phyloP scores from a whole-genome alignment of 225 moss, liverwort and hornwort species.

The Physcomitrellopsis africana region DNA sequence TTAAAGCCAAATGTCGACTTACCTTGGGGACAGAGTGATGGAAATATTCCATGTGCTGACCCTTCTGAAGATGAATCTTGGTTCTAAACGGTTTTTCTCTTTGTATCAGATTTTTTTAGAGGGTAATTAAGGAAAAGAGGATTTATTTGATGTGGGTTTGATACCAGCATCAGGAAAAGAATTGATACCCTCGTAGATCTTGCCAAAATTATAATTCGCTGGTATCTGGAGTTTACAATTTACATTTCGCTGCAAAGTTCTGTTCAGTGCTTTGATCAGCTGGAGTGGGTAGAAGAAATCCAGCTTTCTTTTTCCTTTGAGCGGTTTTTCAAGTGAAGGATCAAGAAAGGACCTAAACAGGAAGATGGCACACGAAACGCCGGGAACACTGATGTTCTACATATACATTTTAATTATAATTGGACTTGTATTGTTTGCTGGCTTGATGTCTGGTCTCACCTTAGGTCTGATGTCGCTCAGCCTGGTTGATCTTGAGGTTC shows the following conservation, averaged over 20 bases:
- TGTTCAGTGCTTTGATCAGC: slow-evolving; percentile 3
- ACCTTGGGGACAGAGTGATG: slow-evolving; percentile 56
- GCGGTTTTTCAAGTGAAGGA: slow-evolving; percentile 20
- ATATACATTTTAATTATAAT: slow-evolving; percentile 46
- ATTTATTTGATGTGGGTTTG: slow-evolving; percentile 42
- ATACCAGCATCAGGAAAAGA: slow-evolving; percentile 17
- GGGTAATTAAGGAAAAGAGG: slow-evolving; percentile 52
- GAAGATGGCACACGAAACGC: slow-evolving; percentile 51
- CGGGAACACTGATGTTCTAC: slow-evolving; percentile 55
- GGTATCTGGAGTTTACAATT: slow-evolving; percentile 12
- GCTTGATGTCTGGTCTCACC: slow-evolving; percentile 60
- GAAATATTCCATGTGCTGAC: slow-evolving; percentile 49
- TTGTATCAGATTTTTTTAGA: slow-evolving; percentile 54
- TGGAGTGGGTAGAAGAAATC: slow-evolving; percentile 15
- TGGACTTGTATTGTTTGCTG: slow-evolving; percentile 57
- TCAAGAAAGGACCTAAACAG: slow-evolving; percentile 20
- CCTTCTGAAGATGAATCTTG: slow-evolving; percentile 51
- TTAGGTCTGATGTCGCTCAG: slow-evolving; percentile 63
- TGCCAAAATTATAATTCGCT: slow-evolving; percentile 18
- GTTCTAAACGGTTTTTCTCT: slow-evolving; percentile 47
- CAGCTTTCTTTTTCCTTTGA: not conserved
- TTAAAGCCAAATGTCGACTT: slow-evolving; percentile 40
- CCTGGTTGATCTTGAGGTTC: slow-evolving; percentile 61
- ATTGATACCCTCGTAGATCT: slow-evolving; percentile 11
- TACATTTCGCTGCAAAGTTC: not conserved